phyloP scores from a whole-genome alignment of 2,329 filamentous ascomycete genomes.

The Stromatinia cepivora region DNA sequence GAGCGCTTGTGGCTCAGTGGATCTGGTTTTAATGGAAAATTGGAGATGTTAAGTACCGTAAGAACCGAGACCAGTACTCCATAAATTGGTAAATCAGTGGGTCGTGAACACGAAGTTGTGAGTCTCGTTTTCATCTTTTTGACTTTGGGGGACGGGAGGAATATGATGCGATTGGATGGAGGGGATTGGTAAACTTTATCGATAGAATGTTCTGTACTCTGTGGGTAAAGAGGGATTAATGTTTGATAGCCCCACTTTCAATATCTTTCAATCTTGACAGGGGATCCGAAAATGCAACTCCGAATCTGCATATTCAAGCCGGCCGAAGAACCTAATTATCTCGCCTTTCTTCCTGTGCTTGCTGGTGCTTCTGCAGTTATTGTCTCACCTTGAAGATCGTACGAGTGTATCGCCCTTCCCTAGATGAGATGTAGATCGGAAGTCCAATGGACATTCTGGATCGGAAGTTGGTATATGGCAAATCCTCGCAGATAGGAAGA shows the following conservation, averaged over 20 bases:
- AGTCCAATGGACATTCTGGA: neutral
- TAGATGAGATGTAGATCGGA: neutral
- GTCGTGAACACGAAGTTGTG: neutral
- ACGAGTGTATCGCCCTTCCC: neutral
- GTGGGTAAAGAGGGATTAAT: neutral
- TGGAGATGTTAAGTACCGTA: neutral
- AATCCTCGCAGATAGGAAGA: neutral
- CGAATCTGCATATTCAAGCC: neutral
- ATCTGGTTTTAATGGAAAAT: neutral
- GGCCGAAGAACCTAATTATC: neutral
- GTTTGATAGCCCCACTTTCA: neutral
- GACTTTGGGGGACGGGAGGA: neutral
- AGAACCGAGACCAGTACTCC: constrained; percentile 3
- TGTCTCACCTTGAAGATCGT: neutral
- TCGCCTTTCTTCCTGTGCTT: neutral
- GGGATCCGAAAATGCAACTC: neutral
- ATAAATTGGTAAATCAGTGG: constrained; percentile 8
- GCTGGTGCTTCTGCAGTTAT: neutral
- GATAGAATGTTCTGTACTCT: neutral
- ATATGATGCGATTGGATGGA: neutral
- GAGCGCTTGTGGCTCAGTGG: neutral
- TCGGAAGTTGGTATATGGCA: neutral
- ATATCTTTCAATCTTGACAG: neutral
- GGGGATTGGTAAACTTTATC: neutral
- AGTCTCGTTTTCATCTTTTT: neutral